Percentiles rank a stretch among this genome's conserved stretches.
These are phyloP conservation scores for Colletotrichum scovillei DNA, from an alignment of 2,329 filamentous ascomycete species.

Conservation along the genomic window DNA sequence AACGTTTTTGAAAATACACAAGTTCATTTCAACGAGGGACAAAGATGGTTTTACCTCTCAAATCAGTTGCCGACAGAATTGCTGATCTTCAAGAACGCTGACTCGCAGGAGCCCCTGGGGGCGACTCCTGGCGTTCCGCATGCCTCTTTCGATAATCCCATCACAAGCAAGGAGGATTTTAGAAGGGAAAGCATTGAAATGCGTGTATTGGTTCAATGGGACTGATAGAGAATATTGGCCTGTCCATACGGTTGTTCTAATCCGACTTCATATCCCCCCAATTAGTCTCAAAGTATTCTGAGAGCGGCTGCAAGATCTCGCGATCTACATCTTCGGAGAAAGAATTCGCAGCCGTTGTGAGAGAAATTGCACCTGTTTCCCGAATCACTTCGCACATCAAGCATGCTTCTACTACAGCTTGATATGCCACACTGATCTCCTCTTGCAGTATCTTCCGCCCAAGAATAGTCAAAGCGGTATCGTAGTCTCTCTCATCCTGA, in stretches of 20 bases:
- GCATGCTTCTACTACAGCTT: constrained; percentile 14
- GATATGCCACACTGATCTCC: neutral
- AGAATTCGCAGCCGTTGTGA: neutral
- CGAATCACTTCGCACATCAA: neutral
- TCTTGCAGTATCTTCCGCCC: constrained; percentile 4
- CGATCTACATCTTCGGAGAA: constrained; percentile 13
- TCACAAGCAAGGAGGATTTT: neutral
- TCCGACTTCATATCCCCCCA: neutral
- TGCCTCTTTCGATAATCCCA: constrained; percentile 19
- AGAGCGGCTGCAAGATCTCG: constrained; percentile 6
- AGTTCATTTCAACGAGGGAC: constrained; percentile 35
- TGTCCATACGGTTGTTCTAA: neutral
- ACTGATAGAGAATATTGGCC: neutral
- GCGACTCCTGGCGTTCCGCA: constrained; percentile 13
- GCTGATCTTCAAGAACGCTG: constrained; percentile 36
- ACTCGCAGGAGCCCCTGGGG: constrained; percentile 2
- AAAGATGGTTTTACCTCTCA: constrained; percentile 38
- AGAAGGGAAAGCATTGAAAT: constrained; percentile 21
- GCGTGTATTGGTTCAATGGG: constrained; percentile 10
- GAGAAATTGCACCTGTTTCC: neutral
- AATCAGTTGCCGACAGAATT: constrained; percentile 37
- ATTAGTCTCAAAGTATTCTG: constrained; percentile 4
- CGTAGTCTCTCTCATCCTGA: constrained; percentile 8
- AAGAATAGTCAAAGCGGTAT: neutral
- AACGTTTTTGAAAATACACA: constrained; percentile 39